Conservation (phyloP, 2,329 filamentous ascomycete genomes). For the Aureobasidium sp. region DNA sequence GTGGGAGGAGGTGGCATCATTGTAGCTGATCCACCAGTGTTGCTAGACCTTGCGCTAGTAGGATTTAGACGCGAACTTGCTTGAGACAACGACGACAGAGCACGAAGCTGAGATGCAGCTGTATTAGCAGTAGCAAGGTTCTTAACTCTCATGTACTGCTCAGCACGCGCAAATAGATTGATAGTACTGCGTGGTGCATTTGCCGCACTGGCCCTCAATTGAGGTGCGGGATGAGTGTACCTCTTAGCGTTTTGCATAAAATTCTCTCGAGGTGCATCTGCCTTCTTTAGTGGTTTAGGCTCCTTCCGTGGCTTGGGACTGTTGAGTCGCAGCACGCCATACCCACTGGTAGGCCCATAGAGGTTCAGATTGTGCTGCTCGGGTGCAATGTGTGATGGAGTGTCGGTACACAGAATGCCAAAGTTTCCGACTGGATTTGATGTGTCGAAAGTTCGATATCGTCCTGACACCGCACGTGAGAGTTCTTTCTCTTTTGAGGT, state of each 20-base stretch:
- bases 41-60: background rate
- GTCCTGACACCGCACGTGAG: background rate
- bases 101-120: background rate
- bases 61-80: background rate
- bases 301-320: background rate
- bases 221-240: slow-evolving; percentile 3
- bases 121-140: background rate
- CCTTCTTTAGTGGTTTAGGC: background rate
- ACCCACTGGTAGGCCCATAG: slow-evolving; percentile 11
- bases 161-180: slow-evolving; percentile 11
- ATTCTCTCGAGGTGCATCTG: background rate
- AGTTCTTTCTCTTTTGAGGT: background rate
- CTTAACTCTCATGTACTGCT: slow-evolving; percentile 6
- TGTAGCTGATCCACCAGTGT: background rate
- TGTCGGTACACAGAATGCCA: slow-evolving; percentile 12
- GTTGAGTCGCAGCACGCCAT: slow-evolving; percentile 12
- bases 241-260: background rate
- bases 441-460: slow-evolving; percentile 15
- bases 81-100: background rate
- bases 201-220: background rate
- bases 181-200: background rate
- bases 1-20: background rate
- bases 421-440: slow-evolving; percentile 2
- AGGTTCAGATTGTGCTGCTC: slow-evolving; percentile 12
- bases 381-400: background rate